Conservation (phyloP, 495 filamentous ascomycete genomes). For the Annulohypoxylon nitens region DNA sequence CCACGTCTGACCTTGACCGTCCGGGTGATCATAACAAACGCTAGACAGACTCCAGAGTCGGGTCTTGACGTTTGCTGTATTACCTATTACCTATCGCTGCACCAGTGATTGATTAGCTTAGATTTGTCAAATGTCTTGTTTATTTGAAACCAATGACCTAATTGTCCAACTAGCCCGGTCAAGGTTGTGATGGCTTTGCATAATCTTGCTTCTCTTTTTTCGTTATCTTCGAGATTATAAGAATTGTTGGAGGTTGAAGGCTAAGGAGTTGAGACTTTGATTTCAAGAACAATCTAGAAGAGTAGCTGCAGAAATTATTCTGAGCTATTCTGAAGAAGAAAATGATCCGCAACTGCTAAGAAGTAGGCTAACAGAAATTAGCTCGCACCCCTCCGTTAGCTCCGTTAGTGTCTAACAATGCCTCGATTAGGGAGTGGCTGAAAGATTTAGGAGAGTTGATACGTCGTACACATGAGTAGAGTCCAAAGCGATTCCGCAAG, state of each 20-base stretch:
- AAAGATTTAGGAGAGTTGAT: constrained; percentile 38
- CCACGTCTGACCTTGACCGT: constrained; percentile 22
- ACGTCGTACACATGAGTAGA: constrained; percentile 31
- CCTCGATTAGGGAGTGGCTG: constrained; percentile 44
- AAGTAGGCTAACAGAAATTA: constrained; percentile 20
- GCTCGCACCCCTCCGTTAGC: constrained; percentile 37
- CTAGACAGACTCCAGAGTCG: background rate
- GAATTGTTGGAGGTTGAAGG: background rate
- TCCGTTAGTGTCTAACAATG: constrained; percentile 7
- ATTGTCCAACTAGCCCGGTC: background rate
- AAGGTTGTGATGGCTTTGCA: constrained; percentile 13
- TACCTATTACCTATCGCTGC: background rate
- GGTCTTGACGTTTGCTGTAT: constrained; percentile 1
- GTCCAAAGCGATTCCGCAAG: constrained; percentile 44
- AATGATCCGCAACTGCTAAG: background rate
- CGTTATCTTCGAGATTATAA: constrained; percentile 5
- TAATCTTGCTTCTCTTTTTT: constrained; percentile 6
- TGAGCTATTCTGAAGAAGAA: constrained; percentile 13
- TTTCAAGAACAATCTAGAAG: constrained; percentile 41
- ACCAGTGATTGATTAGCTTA: background rate
- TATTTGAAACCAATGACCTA: constrained; percentile 1
- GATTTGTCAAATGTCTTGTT: background rate
- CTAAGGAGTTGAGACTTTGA: constrained; percentile 1
- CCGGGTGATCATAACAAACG: constrained; percentile 9
- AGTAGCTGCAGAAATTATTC: constrained; percentile 11